Base-by-base conservation (phyloP, 352 stramenopile species). In the Plasmopara muralis region DNA sequence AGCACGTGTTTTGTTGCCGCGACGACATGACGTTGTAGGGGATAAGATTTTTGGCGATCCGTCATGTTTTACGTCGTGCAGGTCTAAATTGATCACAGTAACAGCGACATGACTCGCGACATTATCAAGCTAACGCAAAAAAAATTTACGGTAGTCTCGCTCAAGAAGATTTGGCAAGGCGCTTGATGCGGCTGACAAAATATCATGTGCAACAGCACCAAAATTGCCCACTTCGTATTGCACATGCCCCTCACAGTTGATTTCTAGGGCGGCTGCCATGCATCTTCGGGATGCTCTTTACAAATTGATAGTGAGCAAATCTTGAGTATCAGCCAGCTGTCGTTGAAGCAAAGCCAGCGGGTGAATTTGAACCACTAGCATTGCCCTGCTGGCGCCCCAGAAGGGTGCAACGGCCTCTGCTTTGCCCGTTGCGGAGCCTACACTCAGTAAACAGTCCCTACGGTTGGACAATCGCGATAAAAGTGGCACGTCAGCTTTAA, bases 291-390 rank as follows among this genome's bases (percentile, higher is more conserved):
- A 47, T 43, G 33, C 44, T 38, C 45, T 49, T 15, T 15, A 46
- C 12, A 4, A 51, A 57, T 67, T 60, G 31, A 35, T 35, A 35
- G 10, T 35, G 10, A 12, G 6, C 31, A 35, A 35, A 35, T 67
- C 64, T 68, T 35, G 30, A 0, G 9, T 38, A 30, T 39, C 50
- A 53, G 61, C 45, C 60, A 60, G 49, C 54, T 62, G 60, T 30
- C 40, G 37, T 13, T 4, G 47, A 40, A 34, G 53, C 53, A 53
- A 46, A 43, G 40, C 18, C 30, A 34, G 25, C 15, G 16, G 16
- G 47, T 43, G 30, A 35, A 43, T 34, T 29, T 43, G 34, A 55
- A 45, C 53, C 58, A 66, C 58, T 62, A 57, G 43, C 30, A 47
- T 47, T 40, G 18, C 16, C 47, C 57, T 55, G 52, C 57, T 65